phyloP scores from a whole-genome alignment of 352 stramenopile species.

The Globisporangium yorkense region DNA sequence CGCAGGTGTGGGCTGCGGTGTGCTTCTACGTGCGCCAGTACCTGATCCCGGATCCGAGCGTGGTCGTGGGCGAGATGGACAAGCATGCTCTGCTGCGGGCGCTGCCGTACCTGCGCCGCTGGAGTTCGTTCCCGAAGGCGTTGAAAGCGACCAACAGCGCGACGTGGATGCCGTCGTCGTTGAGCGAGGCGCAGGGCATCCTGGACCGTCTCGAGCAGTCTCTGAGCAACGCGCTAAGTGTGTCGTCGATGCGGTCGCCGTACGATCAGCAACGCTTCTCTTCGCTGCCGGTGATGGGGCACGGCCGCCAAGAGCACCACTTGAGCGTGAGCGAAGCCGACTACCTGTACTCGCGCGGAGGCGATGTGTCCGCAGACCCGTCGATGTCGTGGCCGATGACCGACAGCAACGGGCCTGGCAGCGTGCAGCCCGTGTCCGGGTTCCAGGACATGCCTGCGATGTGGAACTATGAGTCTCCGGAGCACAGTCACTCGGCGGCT shows the following conservation, averaged over 20 bases:
- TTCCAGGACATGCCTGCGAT: constrained; percentile 19
- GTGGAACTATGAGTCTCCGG: constrained; percentile 24
- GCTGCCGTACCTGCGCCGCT: constrained; percentile 49
- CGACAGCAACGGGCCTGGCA: constrained; percentile 1
- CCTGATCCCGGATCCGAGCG: constrained; percentile 26
- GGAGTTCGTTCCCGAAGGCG: constrained; percentile 30
- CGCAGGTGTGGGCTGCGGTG: constrained; percentile 52
- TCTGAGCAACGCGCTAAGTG: constrained; percentile 16
- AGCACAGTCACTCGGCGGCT: constrained; percentile 16
- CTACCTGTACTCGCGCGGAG: constrained; percentile 11
- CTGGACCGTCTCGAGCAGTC: constrained; percentile 53
- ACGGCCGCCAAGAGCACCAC: constrained; percentile 16
- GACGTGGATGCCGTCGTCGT: constrained; percentile 42
- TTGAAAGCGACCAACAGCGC: constrained; percentile 29
- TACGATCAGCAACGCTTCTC: constrained; percentile 13
- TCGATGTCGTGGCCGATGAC: constrained; percentile 5
- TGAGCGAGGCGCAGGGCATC: constrained; percentile 45
- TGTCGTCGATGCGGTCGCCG: constrained; percentile 6
- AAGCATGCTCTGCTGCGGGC: constrained; percentile 37
- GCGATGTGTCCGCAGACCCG: constrained; percentile 2
- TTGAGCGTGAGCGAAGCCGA: constrained; percentile 14
- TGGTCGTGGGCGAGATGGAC: constrained; percentile 37
- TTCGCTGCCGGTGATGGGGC: constrained; percentile 21
- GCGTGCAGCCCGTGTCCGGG: constrained; percentile 4
- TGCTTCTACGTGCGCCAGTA: constrained; percentile 58